These are phyloP conservation scores for Jatropha podagrica DNA, from an alignment of 441 rosid genomes.

Conservation along the genomic window DNA sequence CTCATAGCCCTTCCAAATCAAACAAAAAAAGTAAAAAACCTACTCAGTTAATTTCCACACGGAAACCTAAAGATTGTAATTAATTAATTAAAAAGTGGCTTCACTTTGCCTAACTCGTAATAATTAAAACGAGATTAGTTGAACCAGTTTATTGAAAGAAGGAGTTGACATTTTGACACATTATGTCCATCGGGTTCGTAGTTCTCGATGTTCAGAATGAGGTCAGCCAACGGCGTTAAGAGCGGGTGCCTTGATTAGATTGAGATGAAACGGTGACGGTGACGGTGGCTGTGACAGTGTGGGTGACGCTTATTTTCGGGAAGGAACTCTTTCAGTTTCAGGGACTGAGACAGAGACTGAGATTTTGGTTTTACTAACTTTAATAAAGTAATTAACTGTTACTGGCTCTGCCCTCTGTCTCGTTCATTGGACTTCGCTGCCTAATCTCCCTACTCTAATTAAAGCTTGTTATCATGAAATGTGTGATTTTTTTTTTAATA, in stretches of 20 bases:
- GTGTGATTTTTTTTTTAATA: no score
- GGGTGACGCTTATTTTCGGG: conserved; percentile 22
- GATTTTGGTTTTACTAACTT: conserved; percentile 11
- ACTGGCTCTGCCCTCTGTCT: not conserved
- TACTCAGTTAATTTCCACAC: conserved; percentile 17
- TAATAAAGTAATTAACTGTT: not conserved
- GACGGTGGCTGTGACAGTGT: no score
- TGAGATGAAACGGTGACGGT: no score
- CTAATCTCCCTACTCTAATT: not conserved
- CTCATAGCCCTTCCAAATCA: not conserved
- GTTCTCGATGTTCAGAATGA: conserved; percentile 14
- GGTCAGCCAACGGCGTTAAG: conserved; percentile 29
- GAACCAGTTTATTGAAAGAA: not conserved
- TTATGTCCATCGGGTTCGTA: not conserved
- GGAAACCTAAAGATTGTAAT: conserved; percentile 3
- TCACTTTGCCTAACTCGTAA: conserved; percentile 37
- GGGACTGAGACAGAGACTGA: not conserved
- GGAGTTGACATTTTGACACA: conserved; percentile 44
- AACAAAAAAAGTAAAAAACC: not conserved
- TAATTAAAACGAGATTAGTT: conserved; percentile 26
- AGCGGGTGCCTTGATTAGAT: not conserved
- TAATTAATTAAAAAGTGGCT: conserved; percentile 8
- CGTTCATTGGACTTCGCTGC: not conserved
- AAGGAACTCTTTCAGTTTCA: conserved; percentile 22
- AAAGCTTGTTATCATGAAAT: no score